These are phyloP conservation scores for Myrmaecium sp. DNA, from an alignment of 2,329 filamentous ascomycete species.

Conservation along the genomic window DNA sequence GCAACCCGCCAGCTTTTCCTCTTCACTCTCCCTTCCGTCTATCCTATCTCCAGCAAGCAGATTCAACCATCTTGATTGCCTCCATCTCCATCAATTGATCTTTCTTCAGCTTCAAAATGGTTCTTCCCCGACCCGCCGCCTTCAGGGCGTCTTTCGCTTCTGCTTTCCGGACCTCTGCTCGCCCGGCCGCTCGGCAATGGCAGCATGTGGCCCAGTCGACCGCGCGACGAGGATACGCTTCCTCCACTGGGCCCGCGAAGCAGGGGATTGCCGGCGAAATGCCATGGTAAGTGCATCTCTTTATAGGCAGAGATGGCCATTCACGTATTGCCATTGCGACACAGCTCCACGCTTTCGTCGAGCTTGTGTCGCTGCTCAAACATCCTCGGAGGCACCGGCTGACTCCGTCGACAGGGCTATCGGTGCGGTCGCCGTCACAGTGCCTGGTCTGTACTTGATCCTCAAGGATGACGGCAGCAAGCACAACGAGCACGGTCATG, in stretches of 20 bases:
- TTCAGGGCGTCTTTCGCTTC: constrained; percentile 20
- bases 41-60: background rate
- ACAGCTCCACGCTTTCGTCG: background rate
- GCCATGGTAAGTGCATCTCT: constrained; percentile 22
- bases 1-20: background rate
- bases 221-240: constrained; percentile 21
- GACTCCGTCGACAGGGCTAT: constrained; percentile 16
- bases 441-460: constrained; percentile 17
- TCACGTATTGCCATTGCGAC: background rate
- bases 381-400: background rate
- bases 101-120: constrained; percentile 21
- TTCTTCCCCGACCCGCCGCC: constrained; percentile 19
- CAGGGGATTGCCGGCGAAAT: constrained; percentile 16
- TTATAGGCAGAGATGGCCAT: background rate
- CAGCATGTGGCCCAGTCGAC: constrained; percentile 16
- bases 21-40: background rate
- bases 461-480: constrained; percentile 13
- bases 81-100: constrained; percentile 17
- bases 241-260: constrained; percentile 12
- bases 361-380: background rate
- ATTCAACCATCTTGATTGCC: constrained; percentile 13
- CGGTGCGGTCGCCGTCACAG: constrained; percentile 19
- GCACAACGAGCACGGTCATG: constrained; percentile 20
- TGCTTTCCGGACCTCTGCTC: constrained; percentile 18
- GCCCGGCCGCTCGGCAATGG: constrained; percentile 15